Base-by-base conservation (phyloP, 768 basidiomycete species). In the Auriculariales sp. region DNA sequence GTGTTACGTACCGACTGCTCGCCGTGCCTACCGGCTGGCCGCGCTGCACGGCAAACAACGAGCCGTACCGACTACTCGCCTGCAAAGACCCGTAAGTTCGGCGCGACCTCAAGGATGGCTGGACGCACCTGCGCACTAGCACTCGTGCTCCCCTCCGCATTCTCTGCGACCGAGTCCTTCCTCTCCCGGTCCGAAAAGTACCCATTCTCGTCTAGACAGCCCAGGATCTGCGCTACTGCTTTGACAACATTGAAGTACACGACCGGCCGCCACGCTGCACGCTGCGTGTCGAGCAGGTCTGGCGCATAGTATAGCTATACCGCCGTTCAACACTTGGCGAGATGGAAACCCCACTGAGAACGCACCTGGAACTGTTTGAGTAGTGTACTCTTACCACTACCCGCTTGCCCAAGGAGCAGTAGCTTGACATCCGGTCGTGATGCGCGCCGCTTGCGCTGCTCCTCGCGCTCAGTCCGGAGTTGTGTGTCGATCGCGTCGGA, bases 291-390 rank as follows among this genome's bases (percentile, higher is more conserved):
- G 30, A 89, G 73, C 0, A 79, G 68, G 51, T 74, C 71, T 2
- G 82, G 78, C 6, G 84, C 79, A 57, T 87, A 86, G 64, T 79
- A 81, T 1, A 88, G 70, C 58, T n/a, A n/a, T n/a, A n/a, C n/a
- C n/a, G n/a, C n/a, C n/a, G n/a, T n/a, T n/a, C n/a, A n/a, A n/a
- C n/a, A n/a, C n/a, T n/a, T n/a, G n/a, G n/a, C n/a, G n/a, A n/a
- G n/a, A n/a, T n/a, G n/a, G n/a, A n/a, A n/a, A n/a, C n/a, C n/a
- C n/a, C n/a, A n/a, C n/a, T n/a, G n/a, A n/a, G n/a, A n/a, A n/a
- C n/a, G n/a, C n/a, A n/a, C n/a, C n/a, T 89, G 84, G 58, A 89
- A 85, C 62, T 89, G 85, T 58, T 88, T 88, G 58, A 82, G 83
- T 11, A 89, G 70, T 2, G 87, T 89, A 2, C 84, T 86, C 64